Base-by-base conservation (phyloP, 768 basidiomycete genomes). In the Leccinum longicurvipes region DNA sequence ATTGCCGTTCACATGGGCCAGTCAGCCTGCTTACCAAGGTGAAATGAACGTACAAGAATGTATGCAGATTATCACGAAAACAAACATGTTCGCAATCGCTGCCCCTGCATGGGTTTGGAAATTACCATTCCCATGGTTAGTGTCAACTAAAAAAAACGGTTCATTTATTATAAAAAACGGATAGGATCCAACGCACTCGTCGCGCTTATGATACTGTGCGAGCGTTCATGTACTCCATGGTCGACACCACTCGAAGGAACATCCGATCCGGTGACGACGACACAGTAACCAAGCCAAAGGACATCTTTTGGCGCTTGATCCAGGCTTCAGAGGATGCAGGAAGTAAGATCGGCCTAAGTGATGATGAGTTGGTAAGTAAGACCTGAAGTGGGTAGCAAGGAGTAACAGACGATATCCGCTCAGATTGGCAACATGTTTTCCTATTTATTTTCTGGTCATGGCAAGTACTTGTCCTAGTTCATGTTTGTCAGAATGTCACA, bases 401-500 rank as follows among this genome's bases (percentile, higher is more conserved):
- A 48, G 31, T 41, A 6, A 60, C 15, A 10, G 5, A 28, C 31
- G 41, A 47, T n/a, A 11, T 27, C 27, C 28, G 4, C 27, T 45
- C n/a, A 81, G 81, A 79, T 82, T 47, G 82, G 81, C 6, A 84
- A 83, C 49, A 62, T 81, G 1, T 83, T 76, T 58, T 60, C 76
- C 11, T 71, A 82, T 63, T 67, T 86, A 23, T 78, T 85, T 39
- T 82, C 84, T 44, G 84, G 85, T 12, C 81, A 84, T 64, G 83
- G 82, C 77, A 56, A 34, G 70, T 58, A 12, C 28, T 42, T 44
- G 3, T 12, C 47, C 28, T 12, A n/a, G 29, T 44, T 29, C 9
- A 25, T 28, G 23, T n/a, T 41, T 29, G 31, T 12, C 39, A 41
- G 29, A 50, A 47, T 31, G 10, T 58, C 17, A 50, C 15, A 27